Evolutionary conservation across 345 rosid species (phyloP).

Genomic region (Cardiospermum halicacabum): DNA sequence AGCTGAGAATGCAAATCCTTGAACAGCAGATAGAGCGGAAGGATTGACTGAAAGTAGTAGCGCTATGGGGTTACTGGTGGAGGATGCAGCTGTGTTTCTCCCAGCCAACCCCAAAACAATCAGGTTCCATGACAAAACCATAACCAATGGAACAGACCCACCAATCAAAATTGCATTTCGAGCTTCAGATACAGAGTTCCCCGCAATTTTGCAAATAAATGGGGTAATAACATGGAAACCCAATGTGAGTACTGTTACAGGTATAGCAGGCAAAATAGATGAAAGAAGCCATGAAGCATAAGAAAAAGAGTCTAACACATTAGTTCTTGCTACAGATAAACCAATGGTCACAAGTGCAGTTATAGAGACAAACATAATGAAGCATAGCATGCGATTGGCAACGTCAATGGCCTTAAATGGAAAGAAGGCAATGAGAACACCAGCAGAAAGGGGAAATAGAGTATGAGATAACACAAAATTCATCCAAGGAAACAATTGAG

Average conservation of each 20-base stretch:
- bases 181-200: conserved; percentile 56
- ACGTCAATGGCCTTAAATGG: conserved; percentile 65
- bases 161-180: conserved; percentile 71
- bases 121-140: conserved; percentile 89
- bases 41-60: conserved; percentile 80
- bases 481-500: conserved; percentile 75
- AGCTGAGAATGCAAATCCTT: conserved; percentile 84
- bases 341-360: conserved; percentile 65
- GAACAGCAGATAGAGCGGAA: conserved; percentile 81
- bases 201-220: conserved; percentile 77
- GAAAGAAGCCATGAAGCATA: conserved; percentile 58
- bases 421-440: conserved; percentile 48
- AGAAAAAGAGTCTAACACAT: conserved; percentile 54
- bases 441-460: conserved; percentile 56
- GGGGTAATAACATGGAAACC: conserved; percentile 95
- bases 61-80: conserved; percentile 61
- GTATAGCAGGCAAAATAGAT: conserved; percentile 68
- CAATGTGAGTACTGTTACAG: conserved; percentile 76
- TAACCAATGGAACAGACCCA: conserved; percentile 64
- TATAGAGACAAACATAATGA: conserved; percentile 71
- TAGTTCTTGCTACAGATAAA: conserved; percentile 64
- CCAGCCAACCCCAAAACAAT: conserved; percentile 84
- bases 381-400: conserved; percentile 58
- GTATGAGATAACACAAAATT: conserved; percentile 53
- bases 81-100: conserved; percentile 25